Evolutionary conservation across 129 eudicot genomes (phyloP), one percentile per base, ranked within the genome.

Genomic region (Ambrosia trifida): DNA sequence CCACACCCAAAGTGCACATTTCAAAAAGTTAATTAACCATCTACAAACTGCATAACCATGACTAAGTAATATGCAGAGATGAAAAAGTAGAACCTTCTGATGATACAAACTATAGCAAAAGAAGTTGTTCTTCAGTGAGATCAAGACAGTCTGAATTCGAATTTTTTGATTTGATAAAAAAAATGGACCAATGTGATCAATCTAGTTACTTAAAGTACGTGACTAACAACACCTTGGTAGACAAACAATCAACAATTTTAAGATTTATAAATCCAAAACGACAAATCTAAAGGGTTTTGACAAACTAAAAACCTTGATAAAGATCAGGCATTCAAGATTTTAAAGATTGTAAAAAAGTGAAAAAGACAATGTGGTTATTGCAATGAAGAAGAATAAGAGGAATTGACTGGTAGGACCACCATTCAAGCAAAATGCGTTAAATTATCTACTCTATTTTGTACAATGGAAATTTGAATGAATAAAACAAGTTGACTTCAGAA

Each of bases 301-400:
- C n/a, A n/a, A n/a, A n/a, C n/a, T n/a, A n/a, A n/a, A n/a, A n/a
- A n/a, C n/a, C n/a, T 67, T 12, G 43, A 56, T 16, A 64, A 66
- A 41, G 32, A 54, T 63, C 62, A 54, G 41, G 24, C 63, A 57
- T 43, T 58, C 66, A 51, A 65, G 57, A 67, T 16, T 58, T 4
- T 75, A 75, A 75, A 75, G 60, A 75, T 30, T 54, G 66, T 24
- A 75, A 51, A 66, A 30, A 75, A 53, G 57, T 11, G 50, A 57
- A 73, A 19, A 47, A 36, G 40, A 43, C 59, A 56, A 51, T 67
- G 24, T 41, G 68, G n/a, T n/a, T n/a, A n/a, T n/a, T n/a, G n/a
- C n/a, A n/a, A n/a, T n/a, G n/a, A n/a, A n/a, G n/a, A n/a, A n/a
- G n/a, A n/a, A n/a, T n/a, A n/a, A n/a, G n/a, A n/a, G n/a, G n/a